Percentiles rank a stretch among this genome's conserved stretches.
phyloP scores from a whole-genome alignment of 768 basidiomycete species.

The Chiua virens region DNA sequence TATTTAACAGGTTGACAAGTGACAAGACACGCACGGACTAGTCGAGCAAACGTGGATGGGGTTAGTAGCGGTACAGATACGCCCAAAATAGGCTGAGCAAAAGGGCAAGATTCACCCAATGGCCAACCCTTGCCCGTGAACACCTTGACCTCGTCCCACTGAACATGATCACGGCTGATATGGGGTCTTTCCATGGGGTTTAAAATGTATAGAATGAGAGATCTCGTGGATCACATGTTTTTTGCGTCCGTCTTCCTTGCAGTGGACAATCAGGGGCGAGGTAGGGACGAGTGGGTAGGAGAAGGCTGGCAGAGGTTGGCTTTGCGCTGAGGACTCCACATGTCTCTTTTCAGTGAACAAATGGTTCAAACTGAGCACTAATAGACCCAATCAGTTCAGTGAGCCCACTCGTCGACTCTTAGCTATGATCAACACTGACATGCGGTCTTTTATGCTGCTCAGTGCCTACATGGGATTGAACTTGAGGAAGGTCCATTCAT shows the following conservation, averaged over 20 bases:
- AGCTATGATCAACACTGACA: too few relatives aligned
- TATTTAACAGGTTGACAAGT: slow-evolving; percentile 80
- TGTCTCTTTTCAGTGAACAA: too few relatives aligned
- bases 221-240: slow-evolving; percentile 73
- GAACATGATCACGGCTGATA: slow-evolving; percentile 77
- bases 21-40: slow-evolving; percentile 66
- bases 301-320: slow-evolving; percentile 4
- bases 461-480: too few relatives aligned
- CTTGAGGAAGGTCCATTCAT: too few relatives aligned
- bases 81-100: background rate
- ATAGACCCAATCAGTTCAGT: too few relatives aligned
- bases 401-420: too few relatives aligned
- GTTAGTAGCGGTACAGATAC: background rate
- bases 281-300: slow-evolving; percentile 10
- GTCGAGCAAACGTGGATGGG: slow-evolving; percentile 49
- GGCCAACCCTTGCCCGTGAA: slow-evolving; percentile 67
- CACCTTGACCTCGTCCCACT: slow-evolving; percentile 74
- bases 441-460: too few relatives aligned
- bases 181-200: slow-evolving; percentile 72
- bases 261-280: slow-evolving; percentile 24
- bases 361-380: too few relatives aligned
- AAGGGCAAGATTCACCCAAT: slow-evolving; percentile 42
- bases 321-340: background rate
- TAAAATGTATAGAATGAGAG: slow-evolving; percentile 43
- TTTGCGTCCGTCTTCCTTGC: slow-evolving; percentile 54